Base-by-base conservation (phyloP, 1,284 basidiomycete genomes). In the Irpex sp. region DNA sequence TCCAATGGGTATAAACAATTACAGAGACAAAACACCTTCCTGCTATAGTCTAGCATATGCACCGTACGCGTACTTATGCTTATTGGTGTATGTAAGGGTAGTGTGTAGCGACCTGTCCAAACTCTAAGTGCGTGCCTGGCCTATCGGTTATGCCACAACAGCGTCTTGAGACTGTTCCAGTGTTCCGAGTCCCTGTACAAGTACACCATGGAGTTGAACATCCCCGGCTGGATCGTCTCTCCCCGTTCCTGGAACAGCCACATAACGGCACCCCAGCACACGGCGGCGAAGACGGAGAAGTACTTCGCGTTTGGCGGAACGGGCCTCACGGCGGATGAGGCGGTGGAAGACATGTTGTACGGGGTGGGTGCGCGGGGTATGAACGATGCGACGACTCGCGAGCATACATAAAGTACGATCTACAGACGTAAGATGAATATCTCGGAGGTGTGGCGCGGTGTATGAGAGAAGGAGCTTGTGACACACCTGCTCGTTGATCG, bases 221-320 rank as follows among this genome's bases (percentile, higher is more conserved):
- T 93, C 59, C 97, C 96, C 4, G 93, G 92, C 74, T 99, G 95
- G 64, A 99, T 86, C 11, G 88, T 90, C 77, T 98, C 89, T 55
- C 93, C 87, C 37, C 87, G 81, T 75, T 97, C 84, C 70, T 89
- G 83, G 83, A 97, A 98, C 66, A 97, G 81, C 86, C 92, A 99
- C 97, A 99, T 98, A 57, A 97, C 95, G n/a, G 89, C 82, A 47
- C 94, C 97, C 97, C 97, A 99, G 44, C 91, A 87, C 37, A 98
- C 68, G 0, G 96, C 93, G 2, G 97, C 94, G 70, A 98, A 96
- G 38, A 92, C 74, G 2, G 93, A 88, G 78, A 98, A 98, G 72
- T 93, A 88, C 31, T 84, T 81, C 49, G 90, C 81, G 71, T 96
- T 85, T 2, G 94, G 93, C 3, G 94, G 93, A 54, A 93, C 75